These are phyloP conservation scores for Debaryomycetaceae sp. DNA, from an alignment of 1,139 yeast genomes.

Conservation along the genomic window DNA sequence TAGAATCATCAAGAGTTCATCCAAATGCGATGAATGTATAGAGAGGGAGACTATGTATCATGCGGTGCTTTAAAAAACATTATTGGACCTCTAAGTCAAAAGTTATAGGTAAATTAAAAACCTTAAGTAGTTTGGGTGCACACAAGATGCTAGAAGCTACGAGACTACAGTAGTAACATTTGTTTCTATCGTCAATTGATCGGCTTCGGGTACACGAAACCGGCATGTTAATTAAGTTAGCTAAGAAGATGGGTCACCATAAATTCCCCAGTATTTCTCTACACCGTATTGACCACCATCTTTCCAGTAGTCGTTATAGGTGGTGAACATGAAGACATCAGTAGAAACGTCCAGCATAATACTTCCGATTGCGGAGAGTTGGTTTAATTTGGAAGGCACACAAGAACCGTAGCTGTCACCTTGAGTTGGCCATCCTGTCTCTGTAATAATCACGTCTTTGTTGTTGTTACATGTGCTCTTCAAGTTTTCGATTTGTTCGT, in stretches of 20 bases:
- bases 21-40: no score
- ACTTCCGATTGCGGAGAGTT: slow-evolving; percentile 55
- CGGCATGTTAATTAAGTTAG: background rate
- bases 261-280: slow-evolving; percentile 75
- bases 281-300: slow-evolving; percentile 61
- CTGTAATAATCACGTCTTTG: slow-evolving; percentile 62
- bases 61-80: no score
- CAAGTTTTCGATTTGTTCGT: slow-evolving; percentile 64
- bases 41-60: no score
- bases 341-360: slow-evolving; percentile 53
- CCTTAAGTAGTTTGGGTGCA: no score
- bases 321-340: slow-evolving; percentile 62
- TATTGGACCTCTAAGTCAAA: no score
- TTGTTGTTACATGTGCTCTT: slow-evolving; percentile 60
- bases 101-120: no score
- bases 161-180: background rate
- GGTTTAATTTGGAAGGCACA: slow-evolving; percentile 66
- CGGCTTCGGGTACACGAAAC: background rate
- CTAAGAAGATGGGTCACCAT: slow-evolving; percentile 22
- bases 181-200: background rate
- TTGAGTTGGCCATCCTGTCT: slow-evolving; percentile 80
- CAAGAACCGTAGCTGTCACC: slow-evolving; percentile 66
- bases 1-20: no score
- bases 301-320: slow-evolving; percentile 79
- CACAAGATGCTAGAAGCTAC: background rate